Conservation (phyloP, 148 eudicot genomes). For the Fagopyrum esculentum region DNA sequence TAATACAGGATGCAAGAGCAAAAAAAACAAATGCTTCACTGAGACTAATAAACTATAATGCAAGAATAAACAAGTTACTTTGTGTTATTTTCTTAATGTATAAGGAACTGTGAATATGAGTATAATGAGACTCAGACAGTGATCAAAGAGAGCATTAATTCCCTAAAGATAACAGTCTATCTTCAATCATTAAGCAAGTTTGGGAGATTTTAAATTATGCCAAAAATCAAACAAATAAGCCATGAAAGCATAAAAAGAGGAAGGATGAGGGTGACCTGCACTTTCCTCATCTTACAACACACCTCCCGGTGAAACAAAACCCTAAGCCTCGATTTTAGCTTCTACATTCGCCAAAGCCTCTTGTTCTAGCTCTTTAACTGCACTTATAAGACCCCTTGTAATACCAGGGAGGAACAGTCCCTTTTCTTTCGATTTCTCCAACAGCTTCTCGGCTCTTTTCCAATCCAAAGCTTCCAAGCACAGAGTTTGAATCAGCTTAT, state of each 20-base stretch:
- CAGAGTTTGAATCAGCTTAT: conserved; percentile 78
- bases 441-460: conserved; percentile 66
- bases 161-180: not conserved
- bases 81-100: no score
- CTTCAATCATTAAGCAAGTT: not conserved
- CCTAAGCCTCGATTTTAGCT: not conserved
- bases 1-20: no score
- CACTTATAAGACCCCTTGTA: conserved; percentile 60
- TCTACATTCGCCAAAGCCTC: conserved; percentile 25
- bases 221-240: conserved; percentile 9
- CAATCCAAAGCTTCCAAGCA: conserved; percentile 89
- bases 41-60: no score
- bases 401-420: conserved; percentile 66
- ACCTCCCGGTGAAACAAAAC: not conserved
- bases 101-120: not conserved
- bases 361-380: conserved; percentile 66
- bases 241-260: not conserved
- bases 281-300: not conserved
- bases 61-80: no score
- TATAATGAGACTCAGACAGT: not conserved
- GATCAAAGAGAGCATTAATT: not conserved
- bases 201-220: not conserved
- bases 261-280: not conserved
- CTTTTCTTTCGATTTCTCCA: conserved; percentile 51
- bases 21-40: no score